These are phyloP conservation scores for Pseudocercospora cruenta DNA, from an alignment of 2,329 filamentous ascomycete species.

Conservation along the genomic window DNA sequence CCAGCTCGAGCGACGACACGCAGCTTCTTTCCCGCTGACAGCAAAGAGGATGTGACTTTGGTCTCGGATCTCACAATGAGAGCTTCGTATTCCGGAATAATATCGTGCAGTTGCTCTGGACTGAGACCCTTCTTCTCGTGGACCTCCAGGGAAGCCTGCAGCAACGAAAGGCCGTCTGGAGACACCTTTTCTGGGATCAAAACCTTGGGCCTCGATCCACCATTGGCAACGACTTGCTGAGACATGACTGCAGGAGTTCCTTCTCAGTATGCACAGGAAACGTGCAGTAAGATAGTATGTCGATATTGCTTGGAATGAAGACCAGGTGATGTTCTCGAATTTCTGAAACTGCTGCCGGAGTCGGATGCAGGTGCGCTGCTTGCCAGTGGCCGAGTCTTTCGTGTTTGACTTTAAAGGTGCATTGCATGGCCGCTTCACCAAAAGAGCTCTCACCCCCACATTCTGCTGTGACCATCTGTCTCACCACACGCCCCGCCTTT, in stretches of 20 bases:
- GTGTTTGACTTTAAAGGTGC: not conserved
- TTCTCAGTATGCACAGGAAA: not conserved
- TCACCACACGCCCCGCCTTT: not conserved
- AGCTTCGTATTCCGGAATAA: slow-evolving; percentile 73
- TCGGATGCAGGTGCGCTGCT: not conserved
- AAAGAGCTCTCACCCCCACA: not conserved
- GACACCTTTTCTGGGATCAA: slow-evolving; percentile 82
- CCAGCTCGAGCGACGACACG: slow-evolving; percentile 80
- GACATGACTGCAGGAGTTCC: slow-evolving; percentile 6
- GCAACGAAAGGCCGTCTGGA: slow-evolving; percentile 72
- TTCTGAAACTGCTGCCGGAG: slow-evolving; percentile 6
- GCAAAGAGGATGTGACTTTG: slow-evolving; percentile 71
- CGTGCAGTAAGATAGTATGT: not conserved
- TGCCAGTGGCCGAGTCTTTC: not conserved
- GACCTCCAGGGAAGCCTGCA: slow-evolving; percentile 69
- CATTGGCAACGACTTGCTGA: slow-evolving; percentile 17
- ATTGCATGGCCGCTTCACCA: not conserved
- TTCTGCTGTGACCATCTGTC: not conserved
- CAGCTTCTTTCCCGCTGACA: slow-evolving; percentile 68
- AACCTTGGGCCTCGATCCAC: slow-evolving; percentile 51
- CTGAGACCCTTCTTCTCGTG: slow-evolving; percentile 67
- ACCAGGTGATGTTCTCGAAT: not conserved
- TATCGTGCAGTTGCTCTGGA: slow-evolving; percentile 64
- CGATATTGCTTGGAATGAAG: not conserved
- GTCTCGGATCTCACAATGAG: slow-evolving; percentile 82